Conservation (phyloP, 2,329 filamentous ascomycete species). For the Venturia aucupariae region DNA sequence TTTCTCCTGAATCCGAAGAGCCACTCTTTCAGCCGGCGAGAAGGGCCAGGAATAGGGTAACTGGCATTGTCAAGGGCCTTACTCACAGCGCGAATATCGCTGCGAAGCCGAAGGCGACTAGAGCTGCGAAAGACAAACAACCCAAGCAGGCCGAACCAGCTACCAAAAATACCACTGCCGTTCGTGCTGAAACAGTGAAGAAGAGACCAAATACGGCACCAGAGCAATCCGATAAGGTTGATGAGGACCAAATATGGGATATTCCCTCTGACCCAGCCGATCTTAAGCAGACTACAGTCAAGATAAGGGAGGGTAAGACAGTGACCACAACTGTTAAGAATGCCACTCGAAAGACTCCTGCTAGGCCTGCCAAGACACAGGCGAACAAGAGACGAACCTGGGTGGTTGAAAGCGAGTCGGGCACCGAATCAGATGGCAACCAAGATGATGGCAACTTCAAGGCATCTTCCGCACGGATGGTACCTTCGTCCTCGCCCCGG, state of each 20-base stretch:
- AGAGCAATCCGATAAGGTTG: not conserved
- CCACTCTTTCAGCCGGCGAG: not conserved
- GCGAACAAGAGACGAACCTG: not conserved
- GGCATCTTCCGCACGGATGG: not conserved
- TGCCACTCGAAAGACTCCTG: not conserved
- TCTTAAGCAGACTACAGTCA: not conserved
- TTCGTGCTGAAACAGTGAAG: not conserved
- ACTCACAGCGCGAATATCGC: not conserved
- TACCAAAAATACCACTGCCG: not conserved
- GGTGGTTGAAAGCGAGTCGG: not conserved
- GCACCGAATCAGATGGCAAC: not conserved
- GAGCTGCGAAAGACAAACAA: not conserved
- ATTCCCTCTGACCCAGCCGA: not conserved
- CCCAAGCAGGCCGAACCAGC: not conserved
- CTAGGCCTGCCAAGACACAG: not conserved
- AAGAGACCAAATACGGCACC: not conserved
- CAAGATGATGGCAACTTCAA: not conserved
- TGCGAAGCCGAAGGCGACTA: not conserved
- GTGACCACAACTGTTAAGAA: not conserved
- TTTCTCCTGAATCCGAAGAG: not conserved
- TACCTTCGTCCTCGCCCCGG: not conserved
- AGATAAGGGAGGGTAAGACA: not conserved
- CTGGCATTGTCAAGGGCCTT: not conserved
- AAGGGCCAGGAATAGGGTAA: not conserved
- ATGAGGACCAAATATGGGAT: not conserved